Conservation (phyloP, 352 stramenopile species). For the Albugo candida region DNA sequence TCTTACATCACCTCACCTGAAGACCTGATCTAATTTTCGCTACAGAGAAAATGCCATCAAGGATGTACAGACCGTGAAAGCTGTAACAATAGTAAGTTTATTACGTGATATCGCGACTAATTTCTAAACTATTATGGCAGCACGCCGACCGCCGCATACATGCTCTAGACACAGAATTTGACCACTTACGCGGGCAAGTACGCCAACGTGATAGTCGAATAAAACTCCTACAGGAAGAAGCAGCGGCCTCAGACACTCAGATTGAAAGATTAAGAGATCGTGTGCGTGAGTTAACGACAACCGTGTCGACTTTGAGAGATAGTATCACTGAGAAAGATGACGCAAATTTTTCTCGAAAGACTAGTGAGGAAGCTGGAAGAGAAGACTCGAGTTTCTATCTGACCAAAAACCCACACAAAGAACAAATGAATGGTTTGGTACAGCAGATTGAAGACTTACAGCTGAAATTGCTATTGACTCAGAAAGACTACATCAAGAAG, state of each 20-base stretch:
- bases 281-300: constrained; percentile 26
- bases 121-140: constrained; percentile 6
- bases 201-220: constrained; percentile 50
- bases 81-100: constrained; percentile 28
- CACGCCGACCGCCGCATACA: constrained; percentile 54
- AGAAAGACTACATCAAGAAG: constrained; percentile 65
- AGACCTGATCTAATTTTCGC: not conserved
- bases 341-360: constrained; percentile 36
- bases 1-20: not conserved
- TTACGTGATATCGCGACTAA: not conserved
- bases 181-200: constrained; percentile 54
- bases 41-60: constrained; percentile 36
- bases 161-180: constrained; percentile 47
- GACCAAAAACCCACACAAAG: constrained; percentile 48
- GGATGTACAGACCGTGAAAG: constrained; percentile 41
- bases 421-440: constrained; percentile 59
- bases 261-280: constrained; percentile 42
- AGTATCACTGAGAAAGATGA: constrained; percentile 31
- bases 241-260: constrained; percentile 43
- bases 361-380: constrained; percentile 44
- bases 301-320: constrained; percentile 24
- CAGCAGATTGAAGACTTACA: constrained; percentile 48
- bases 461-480: constrained; percentile 48
- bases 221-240: constrained; percentile 7
- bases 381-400: too few relatives aligned